Evolutionary conservation across 495 filamentous ascomycete genomes (phyloP), one percentile per base, ranked within the genome.

Genomic region (Penicillium antarcticum): DNA sequence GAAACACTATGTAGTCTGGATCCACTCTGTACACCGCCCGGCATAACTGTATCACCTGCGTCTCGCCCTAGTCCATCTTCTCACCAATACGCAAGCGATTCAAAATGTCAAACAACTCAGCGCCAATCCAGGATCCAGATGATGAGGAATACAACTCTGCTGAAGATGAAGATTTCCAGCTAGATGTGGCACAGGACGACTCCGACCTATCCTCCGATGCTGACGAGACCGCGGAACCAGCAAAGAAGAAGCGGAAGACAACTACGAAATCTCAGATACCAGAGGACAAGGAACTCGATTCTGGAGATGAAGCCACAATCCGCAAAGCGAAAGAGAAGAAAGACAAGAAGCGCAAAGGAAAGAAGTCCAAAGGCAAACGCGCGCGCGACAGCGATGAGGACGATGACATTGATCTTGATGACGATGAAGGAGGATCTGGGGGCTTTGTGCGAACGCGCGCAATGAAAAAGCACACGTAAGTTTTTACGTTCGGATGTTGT

Each of bases 371-470:
- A 45, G 55, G 44, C 16, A 59, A 45, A 66, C 59, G 13, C 13
- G 68, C 61, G 14, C 75, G 72, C 16, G 74, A 73, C 26, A 74
- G 74, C 29, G 72, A 62, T 1, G 79, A 79, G 7, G 78, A 77
- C 47, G 81, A 89, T 48, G 68, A 75, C 39, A 64, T 62, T 4
- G 74, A 66, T 16, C 73, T 78, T 33, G 76, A 79, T 14, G 74
- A 76, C 4, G 80, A 81, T 8, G 78, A 84, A 48, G 84, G 82
- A 23, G 87, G 86, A 1, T 81, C 90, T 38, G 89, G 91, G 0
- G 87, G 87, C 0, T 75, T 95, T 57, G 83, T 98, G 53, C 92
- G 87, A 69, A 96, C 92, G 34, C 77, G 94, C 39, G 79, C 81
- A 39, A 82, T 85, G 74, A 84, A 81, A 78, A 81, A 53, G 72